Evolutionary conservation across 2,329 filamentous ascomycete genomes (phyloP).

Genomic region (Parascedosporium putredinis): DNA sequence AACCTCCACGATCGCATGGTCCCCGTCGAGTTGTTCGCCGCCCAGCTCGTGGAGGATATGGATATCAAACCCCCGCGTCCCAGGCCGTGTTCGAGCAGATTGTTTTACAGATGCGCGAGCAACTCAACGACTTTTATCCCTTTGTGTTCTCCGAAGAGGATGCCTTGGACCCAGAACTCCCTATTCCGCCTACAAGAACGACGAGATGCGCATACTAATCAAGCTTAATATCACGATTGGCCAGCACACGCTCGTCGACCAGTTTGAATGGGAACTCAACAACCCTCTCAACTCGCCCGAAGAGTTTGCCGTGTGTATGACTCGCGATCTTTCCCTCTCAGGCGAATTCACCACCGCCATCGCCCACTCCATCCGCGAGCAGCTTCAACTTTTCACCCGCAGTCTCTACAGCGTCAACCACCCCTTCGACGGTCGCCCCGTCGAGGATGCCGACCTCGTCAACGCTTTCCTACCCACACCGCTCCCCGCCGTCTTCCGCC

Average conservation of each 20-base stretch:
- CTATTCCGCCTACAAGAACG: constrained; percentile 93
- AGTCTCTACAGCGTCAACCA: constrained; percentile 89
- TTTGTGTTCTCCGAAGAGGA: constrained; percentile 86
- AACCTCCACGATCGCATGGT: constrained; percentile 88
- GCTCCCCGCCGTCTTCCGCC: constrained; percentile 71
- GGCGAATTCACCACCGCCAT: constrained; percentile 97
- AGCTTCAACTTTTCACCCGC: constrained; percentile 86
- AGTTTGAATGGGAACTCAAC: constrained; percentile 99
- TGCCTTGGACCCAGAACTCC: constrained; percentile 81
- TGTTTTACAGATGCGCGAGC: constrained; percentile 67
- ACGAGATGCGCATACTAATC: constrained; percentile 93
- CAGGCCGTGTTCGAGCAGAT: constrained; percentile 53
- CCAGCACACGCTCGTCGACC: constrained; percentile 84
- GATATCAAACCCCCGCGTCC: constrained; percentile 63
- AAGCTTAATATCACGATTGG: constrained; percentile 98
- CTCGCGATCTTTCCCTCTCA: constrained; percentile 77
- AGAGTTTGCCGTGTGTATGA: constrained; percentile 85
- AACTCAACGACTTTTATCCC: constrained; percentile 87
- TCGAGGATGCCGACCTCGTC: constrained; percentile 85
- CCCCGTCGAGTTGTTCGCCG: constrained; percentile 69
- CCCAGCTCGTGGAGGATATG: constrained; percentile 85
- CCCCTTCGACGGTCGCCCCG: constrained; percentile 84
- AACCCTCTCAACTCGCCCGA: constrained; percentile 89
- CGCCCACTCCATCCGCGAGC: constrained; percentile 93
- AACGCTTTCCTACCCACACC: constrained; percentile 80